These are phyloP conservation scores for Juglanconis juglandina DNA, from an alignment of 2,329 filamentous ascomycete species.

Conservation along the genomic window DNA sequence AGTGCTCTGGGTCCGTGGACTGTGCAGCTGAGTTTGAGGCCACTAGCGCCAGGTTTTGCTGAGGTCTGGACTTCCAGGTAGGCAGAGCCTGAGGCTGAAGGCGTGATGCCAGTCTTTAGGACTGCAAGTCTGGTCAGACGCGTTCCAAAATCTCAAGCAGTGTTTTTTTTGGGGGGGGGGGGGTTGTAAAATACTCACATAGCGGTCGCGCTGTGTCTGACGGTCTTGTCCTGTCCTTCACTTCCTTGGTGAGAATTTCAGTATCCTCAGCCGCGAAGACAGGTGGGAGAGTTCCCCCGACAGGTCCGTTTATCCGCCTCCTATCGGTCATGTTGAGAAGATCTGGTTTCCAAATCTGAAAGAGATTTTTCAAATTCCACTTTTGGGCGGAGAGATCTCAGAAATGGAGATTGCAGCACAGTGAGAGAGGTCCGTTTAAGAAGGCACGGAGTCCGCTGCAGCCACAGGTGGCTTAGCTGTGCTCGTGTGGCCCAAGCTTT, in stretches of 20 bases:
- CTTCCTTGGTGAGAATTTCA: conserved; percentile 40
- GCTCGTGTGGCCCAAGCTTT: background rate
- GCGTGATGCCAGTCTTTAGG: conserved; percentile 85
- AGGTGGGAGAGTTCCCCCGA: conserved; percentile 71
- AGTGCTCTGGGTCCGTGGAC: conserved; percentile 91
- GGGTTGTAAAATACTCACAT: conserved; percentile 58
- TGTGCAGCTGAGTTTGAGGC: conserved; percentile 87
- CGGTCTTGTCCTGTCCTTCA: conserved; percentile 52
- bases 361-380: too few relatives aligned
- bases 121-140: conserved; percentile 47
- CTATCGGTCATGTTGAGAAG: conserved; percentile 76
- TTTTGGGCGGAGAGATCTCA: too few relatives aligned
- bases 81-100: conserved; percentile 88
- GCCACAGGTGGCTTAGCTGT: background rate
- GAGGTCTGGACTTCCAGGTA: conserved; percentile 67
- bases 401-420: too few relatives aligned
- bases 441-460: background rate
- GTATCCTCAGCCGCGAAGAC: conserved; percentile 48
- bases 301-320: conserved; percentile 84
- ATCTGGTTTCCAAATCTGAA: conserved; percentile 23
- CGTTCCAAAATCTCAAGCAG: background rate
- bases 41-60: conserved; percentile 38
- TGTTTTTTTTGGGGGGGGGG: background rate
- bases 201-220: conserved; percentile 77
- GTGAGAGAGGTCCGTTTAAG: too few relatives aligned